Base-by-base conservation (phyloP, 2,329 filamentous ascomycete genomes). In the Paecilomyces sp. region DNA sequence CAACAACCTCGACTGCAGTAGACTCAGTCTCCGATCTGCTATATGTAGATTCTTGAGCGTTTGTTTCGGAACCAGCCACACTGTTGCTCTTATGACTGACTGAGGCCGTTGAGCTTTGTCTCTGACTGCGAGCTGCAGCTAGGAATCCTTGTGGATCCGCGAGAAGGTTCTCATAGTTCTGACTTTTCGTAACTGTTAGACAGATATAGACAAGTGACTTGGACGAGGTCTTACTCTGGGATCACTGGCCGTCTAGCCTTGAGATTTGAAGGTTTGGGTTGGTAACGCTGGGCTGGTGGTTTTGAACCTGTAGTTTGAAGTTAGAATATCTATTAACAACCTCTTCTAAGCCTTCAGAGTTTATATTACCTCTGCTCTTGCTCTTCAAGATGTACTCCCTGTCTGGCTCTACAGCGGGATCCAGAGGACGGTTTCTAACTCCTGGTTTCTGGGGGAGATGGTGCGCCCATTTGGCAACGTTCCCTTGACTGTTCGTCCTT, bases 331-430 rank as follows among this genome's bases (percentile, higher is more conserved):
- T 47, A 5, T 22, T 18, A 18, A 22, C 41, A 22, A 47, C 18
- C n/a, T 47, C 41, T 18, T 47, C n/a, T 53, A 25, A 7, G 9
- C 18, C 28, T 30, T 13, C 24, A 28, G 13, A 53, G 24, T 28
- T 53, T 53, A 22, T 22, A 47, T 53, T 53, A 53, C 51, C 51
- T 25, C 12, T 30, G 24, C 51, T 55, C 50, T 58, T 60, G 30
- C 31, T 50, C 18, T 28, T 57, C 13, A 34, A 28, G 18, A 31
- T 41, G n/a, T 62, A 53, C 3, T 62, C 54, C 4, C 53, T 11
- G 47, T 60, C 52, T 7, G 55, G 55, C 34, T 66, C 62, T 22
- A 70, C 60, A 22, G 67, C 66, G 24, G 67, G 65, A 57, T 69
- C 64, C 24, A 63, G 57, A 18, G 57, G 58, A 30, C 57, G 51